Conservation (phyloP, 176 grass and related monocot species). For the Pharus latifolius region DNA sequence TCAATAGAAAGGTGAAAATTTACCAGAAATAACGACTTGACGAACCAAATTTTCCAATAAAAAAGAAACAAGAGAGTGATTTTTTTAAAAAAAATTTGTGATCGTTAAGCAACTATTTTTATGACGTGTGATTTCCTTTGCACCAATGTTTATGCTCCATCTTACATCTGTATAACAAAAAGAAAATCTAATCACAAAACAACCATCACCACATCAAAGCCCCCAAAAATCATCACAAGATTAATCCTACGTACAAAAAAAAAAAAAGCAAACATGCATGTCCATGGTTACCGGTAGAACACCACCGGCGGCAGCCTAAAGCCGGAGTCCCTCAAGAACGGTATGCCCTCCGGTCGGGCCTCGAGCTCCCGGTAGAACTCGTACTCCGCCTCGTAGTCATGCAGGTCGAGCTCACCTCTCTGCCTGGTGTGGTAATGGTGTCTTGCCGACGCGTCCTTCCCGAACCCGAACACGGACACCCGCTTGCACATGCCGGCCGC, state of each 20-base stretch:
- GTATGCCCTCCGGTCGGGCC: conserved; percentile 27
- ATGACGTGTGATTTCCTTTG: neutral
- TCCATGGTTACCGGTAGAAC: conserved; percentile 23
- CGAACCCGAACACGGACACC: conserved; percentile 57
- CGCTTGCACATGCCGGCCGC: conserved; percentile 32
- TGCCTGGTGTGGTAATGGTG: conserved; percentile 56
- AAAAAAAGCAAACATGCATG: neutral
- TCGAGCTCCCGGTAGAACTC: conserved; percentile 47
- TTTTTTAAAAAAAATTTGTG: too few relatives aligned
- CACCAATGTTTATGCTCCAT: neutral
- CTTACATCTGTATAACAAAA: neutral
- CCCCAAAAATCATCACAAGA: neutral
- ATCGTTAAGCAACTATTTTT: too few relatives aligned
- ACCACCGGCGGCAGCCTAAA: conserved; percentile 39
- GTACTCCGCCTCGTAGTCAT: conserved; percentile 63
- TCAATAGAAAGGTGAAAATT: too few relatives aligned
- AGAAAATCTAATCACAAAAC: neutral
- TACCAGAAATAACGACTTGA: too few relatives aligned
- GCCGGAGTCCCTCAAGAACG: conserved; percentile 29
- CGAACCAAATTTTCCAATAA: too few relatives aligned
- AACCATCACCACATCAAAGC: neutral
- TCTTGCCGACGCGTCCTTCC: conserved; percentile 31
- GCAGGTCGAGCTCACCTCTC: conserved; percentile 33
- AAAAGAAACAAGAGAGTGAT: too few relatives aligned
- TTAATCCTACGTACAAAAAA: neutral